These are phyloP conservation scores for Echeveria elegans DNA, from an alignment of 164 flowering plant species.

Conservation along the genomic window DNA sequence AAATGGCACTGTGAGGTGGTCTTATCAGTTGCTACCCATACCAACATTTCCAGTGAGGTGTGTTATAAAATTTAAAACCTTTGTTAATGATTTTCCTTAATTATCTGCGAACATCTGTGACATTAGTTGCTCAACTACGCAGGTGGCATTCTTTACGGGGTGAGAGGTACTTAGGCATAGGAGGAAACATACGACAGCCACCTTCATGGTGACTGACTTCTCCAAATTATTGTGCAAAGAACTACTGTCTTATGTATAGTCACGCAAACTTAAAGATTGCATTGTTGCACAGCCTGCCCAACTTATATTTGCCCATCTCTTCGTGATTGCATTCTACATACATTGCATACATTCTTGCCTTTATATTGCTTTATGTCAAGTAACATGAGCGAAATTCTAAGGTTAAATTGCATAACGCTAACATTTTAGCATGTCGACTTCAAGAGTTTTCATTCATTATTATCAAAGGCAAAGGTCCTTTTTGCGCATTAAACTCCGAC, in stretches of 20 bases:
- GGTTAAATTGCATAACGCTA: too few relatives aligned
- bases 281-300: background rate
- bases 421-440: too few relatives aligned
- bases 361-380: background rate
- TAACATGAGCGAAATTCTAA: too few relatives aligned
- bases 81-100: too few relatives aligned
- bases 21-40: background rate
- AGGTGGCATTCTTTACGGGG: background rate
- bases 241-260: background rate
- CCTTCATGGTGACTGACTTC: background rate
- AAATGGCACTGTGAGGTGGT: conserved; percentile 53
- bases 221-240: background rate
- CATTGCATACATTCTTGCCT: background rate
- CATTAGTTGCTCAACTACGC: background rate
- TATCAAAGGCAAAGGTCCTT: too few relatives aligned
- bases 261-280: background rate
- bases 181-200: background rate
- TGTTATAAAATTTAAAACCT: too few relatives aligned
- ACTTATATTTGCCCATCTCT: background rate
- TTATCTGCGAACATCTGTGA: too few relatives aligned
- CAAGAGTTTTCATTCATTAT: too few relatives aligned
- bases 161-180: background rate
- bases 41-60: background rate
- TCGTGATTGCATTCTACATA: background rate
- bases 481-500: too few relatives aligned